Evolutionary conservation across 2,329 filamentous ascomycete species (phyloP).

Genomic region (Fusarium multiceps): DNA sequence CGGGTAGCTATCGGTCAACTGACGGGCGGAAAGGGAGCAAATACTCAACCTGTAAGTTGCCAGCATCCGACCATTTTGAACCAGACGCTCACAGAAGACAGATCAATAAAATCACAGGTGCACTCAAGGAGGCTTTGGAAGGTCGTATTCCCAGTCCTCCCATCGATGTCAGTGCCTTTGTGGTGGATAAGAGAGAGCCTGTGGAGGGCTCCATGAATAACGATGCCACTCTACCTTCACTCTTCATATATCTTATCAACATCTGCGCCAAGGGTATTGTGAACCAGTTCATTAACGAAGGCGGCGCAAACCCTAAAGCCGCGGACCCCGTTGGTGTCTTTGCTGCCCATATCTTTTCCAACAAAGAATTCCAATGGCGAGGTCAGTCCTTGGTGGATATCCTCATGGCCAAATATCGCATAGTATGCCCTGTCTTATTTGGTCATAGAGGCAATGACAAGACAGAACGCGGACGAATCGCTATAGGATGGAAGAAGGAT

Average conservation of each 20-base stretch:
- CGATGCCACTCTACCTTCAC: slow-evolving; percentile 66
- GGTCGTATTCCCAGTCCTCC: slow-evolving; percentile 62
- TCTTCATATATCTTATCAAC: slow-evolving; percentile 81
- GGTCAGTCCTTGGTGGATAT: slow-evolving; percentile 81
- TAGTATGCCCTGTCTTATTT: slow-evolving; percentile 85
- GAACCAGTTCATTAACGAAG: slow-evolving; percentile 75
- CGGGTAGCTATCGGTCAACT: slow-evolving; percentile 79
- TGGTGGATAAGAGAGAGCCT: slow-evolving; percentile 59
- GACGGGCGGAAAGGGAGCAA: slow-evolving; percentile 71
- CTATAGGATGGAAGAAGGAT: slow-evolving; percentile 79
- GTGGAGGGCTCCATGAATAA: slow-evolving; percentile 64
- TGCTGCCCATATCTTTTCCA: slow-evolving; percentile 78
- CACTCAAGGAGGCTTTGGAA: slow-evolving; percentile 65
- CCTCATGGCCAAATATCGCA: slow-evolving; percentile 84
- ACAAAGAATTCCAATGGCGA: slow-evolving; percentile 73
- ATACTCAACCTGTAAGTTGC: slow-evolving; percentile 56
- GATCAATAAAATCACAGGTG: slow-evolving; percentile 52
- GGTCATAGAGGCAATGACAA: slow-evolving; percentile 82
- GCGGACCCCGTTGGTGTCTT: slow-evolving; percentile 86
- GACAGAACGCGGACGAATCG: slow-evolving; percentile 72
- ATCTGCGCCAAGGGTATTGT: slow-evolving; percentile 80
- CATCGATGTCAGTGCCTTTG: slow-evolving; percentile 66
- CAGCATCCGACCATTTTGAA: neutral
- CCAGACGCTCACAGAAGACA: slow-evolving; percentile 39
- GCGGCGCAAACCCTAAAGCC: slow-evolving; percentile 69